phyloP scores from a whole-genome alignment of 768 basidiomycete species.

The Cystofilobasidium macerans region DNA sequence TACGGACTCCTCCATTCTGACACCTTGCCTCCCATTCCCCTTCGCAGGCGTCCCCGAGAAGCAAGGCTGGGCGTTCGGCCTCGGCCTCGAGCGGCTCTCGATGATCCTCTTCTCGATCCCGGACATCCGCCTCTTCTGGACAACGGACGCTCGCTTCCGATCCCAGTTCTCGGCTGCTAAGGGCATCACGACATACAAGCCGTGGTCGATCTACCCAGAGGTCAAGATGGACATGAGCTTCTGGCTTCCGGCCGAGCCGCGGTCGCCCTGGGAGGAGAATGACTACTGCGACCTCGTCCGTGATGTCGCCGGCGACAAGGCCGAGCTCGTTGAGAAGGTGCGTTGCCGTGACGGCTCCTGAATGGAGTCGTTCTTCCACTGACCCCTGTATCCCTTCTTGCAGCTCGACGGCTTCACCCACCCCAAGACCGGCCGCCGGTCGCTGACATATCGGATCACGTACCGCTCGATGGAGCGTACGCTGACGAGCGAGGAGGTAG shows the following conservation, averaged over 20 bases:
- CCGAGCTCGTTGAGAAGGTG: slow-evolving; percentile 79
- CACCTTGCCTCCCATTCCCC: not conserved
- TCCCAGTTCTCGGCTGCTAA: slow-evolving; percentile 54
- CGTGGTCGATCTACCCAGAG: slow-evolving; percentile 84
- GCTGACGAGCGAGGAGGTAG: slow-evolving; percentile 78
- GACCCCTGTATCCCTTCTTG: too few relatives aligned
- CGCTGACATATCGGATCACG: slow-evolving; percentile 79
- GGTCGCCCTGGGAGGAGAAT: slow-evolving; percentile 52
- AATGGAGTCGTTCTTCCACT: too few relatives aligned
- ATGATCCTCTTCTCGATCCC: slow-evolving; percentile 97
- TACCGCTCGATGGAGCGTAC: slow-evolving; percentile 97
- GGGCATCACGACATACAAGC: slow-evolving; percentile 71
- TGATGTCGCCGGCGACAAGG: slow-evolving; percentile 82
- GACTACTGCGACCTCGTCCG: slow-evolving; percentile 93
- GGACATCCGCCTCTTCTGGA: slow-evolving; percentile 98
- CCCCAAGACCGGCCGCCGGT: slow-evolving; percentile 68
- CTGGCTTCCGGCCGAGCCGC: slow-evolving; percentile 51
- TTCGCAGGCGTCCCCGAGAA: slow-evolving; percentile 58
- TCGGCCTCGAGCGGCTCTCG: slow-evolving; percentile 91
- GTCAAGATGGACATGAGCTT: slow-evolving; percentile 93
- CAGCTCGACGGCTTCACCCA: slow-evolving; percentile 88
- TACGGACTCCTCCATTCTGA: not conserved
- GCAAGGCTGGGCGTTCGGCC: slow-evolving; percentile 94
- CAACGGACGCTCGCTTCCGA: slow-evolving; percentile 71
- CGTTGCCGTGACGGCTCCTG: too few relatives aligned